phyloP scores from a whole-genome alignment of 2,329 filamentous ascomycete species.

The Penicillium oxalicum region DNA sequence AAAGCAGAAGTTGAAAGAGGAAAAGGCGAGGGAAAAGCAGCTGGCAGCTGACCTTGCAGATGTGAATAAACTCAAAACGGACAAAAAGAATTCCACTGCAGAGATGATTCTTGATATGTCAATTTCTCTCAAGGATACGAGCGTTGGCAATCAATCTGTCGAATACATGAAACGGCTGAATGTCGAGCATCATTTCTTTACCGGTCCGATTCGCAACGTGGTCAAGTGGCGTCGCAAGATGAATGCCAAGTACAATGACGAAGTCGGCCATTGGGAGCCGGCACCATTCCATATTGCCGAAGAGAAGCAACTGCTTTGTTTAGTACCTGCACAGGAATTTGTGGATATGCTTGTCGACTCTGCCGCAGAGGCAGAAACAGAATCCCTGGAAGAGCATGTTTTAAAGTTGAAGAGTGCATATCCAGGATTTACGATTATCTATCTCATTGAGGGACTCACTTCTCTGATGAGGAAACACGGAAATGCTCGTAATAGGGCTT shows the following conservation, averaged over 20 bases:
- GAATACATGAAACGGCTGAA: conserved; percentile 40
- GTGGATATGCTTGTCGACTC: conserved; percentile 52
- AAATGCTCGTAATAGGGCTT: conserved; percentile 62
- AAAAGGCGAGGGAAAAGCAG: conserved; percentile 59
- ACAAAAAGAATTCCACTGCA: conserved; percentile 65
- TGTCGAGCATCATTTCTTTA: conserved; percentile 38
- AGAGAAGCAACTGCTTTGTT: conserved; percentile 58
- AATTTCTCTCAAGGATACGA: conserved; percentile 46
- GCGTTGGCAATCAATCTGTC: conserved; percentile 39
- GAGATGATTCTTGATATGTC: conserved; percentile 76
- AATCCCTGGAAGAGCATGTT: conserved; percentile 56
- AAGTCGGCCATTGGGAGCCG: conserved; percentile 60
- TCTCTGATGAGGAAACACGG: conserved; percentile 64
- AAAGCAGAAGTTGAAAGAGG: conserved; percentile 44
- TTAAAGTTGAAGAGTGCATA: conserved; percentile 51
- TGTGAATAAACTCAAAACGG: conserved; percentile 65
- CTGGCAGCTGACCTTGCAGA: conserved; percentile 61
- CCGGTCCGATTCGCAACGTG: conserved; percentile 43
- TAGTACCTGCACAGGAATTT: conserved; percentile 60
- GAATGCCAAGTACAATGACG: conserved; percentile 56
- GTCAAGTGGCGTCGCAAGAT: conserved; percentile 66
- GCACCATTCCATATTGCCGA: conserved; percentile 42
- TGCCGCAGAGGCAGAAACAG: conserved; percentile 32
- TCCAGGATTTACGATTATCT: conserved; percentile 53
- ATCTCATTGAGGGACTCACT: conserved; percentile 64